Evolutionary conservation across 306 rosid species (phyloP), one percentile per base, ranked within the genome.

Genomic region (Pyrus bretschneideri): DNA sequence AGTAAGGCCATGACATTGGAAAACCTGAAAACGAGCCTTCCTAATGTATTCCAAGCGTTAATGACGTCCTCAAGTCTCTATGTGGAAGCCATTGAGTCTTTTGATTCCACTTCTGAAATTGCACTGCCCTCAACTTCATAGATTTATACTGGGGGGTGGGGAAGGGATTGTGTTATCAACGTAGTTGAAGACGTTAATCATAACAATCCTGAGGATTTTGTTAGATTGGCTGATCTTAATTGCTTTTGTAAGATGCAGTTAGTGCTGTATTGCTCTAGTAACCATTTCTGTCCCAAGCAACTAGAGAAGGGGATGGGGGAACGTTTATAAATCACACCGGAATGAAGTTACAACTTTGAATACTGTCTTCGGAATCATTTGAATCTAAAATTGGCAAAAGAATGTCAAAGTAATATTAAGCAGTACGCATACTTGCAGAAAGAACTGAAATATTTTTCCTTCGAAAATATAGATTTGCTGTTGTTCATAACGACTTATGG

Each of bases 21-120:
- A 55, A 76, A 77, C 67, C 89, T 92, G 79, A 87, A 83, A 86
- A 85, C 79, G 44, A 75, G 59, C 62, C 99, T 96, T 66, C 99
- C 99, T 23, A 74, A 67, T 15, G 90, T 90, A 61, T 96, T 96
- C 83, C 81, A 80, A 78, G 76, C 88, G 30, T 80, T 96, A 11
- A 68, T 82, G 85, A 84, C 66, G 72, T 96, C 88, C 82, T 83
- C 98, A 31, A 68, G 82, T 77, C 87, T 82, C 79, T 89, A 84
- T 67, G 78, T 80, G 29, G 87, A 86, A 75, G 93, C 88, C 49
- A 70, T 91, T 67, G 96, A 91, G 79, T 76, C 59, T 72, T 80
- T 51, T 51, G 55, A 51, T 51, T 51, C 55, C 21, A 51, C 11
- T 57, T 57, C 70, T 1, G 27, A 25, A 25, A 25, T 25, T 25